Percentiles rank a stretch among this genome's conserved stretches.
Conservation (phyloP, 2,329 filamentous ascomycete species). For the Ophiognomonia clavigignenti-juglandacearum region DNA sequence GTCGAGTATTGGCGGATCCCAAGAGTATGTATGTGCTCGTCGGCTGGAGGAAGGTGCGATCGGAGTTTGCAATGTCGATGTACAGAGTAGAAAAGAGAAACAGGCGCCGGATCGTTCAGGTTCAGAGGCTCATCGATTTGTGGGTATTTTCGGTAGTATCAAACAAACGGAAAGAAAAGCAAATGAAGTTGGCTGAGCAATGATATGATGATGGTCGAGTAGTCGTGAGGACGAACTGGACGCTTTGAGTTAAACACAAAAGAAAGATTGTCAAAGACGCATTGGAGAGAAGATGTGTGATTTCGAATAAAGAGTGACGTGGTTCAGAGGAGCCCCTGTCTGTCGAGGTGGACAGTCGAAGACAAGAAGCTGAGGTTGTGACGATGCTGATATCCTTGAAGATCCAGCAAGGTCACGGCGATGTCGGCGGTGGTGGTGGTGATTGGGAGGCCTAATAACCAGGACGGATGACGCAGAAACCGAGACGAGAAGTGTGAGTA, state of each 20-base stretch:
- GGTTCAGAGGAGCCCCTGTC: not conserved
- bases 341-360: not conserved
- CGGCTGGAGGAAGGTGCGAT: conserved; percentile 12
- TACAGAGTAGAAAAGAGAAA: conserved; percentile 20
- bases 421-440: conserved; percentile 1
- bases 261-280: conserved; percentile 26
- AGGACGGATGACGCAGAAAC: not conserved
- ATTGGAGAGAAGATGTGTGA: conserved; percentile 14
- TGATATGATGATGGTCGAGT: conserved; percentile 21
- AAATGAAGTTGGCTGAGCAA: conserved; percentile 15
- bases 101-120: conserved; percentile 37
- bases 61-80: conserved; percentile 15
- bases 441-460: not conserved
- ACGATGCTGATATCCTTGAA: conserved; percentile 9
- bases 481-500: conserved; percentile 9
- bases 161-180: conserved; percentile 31
- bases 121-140: conserved; percentile 41
- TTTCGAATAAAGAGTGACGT: conserved; percentile 15
- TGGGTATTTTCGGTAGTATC: conserved; percentile 29
- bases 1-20: too few species aligned
- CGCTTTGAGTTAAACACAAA: conserved; percentile 19
- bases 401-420: conserved; percentile 9
- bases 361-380: conserved; percentile 4
- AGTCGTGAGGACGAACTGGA: conserved; percentile 23
- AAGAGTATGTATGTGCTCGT: too few species aligned